Evolutionary conservation across 1,284 basidiomycete species (phyloP).

Genomic region (Cutaneotrichosporon sp.): DNA sequence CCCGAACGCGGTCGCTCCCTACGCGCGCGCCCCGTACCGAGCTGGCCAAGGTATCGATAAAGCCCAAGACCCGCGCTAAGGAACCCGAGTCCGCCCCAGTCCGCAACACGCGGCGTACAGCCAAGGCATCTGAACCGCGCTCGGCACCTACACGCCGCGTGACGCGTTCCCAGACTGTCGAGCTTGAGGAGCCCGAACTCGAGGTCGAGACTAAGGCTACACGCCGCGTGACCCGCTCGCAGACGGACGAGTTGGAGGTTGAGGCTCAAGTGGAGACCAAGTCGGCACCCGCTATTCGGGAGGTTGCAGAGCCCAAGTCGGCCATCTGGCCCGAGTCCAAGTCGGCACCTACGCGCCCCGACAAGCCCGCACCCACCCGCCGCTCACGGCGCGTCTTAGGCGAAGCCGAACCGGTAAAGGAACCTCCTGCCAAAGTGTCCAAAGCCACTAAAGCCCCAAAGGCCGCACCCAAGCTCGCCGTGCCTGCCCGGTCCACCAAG

Average conservation of each 20-base stretch:
- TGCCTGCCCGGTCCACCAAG: too few species aligned
- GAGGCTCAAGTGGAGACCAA: too few species aligned
- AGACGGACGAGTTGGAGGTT: background rate
- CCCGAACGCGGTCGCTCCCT: background rate
- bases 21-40: background rate
- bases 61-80: background rate
- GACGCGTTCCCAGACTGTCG: conserved; percentile 2
- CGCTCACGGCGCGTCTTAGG: conserved; percentile 15
- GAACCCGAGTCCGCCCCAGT: background rate
- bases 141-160: background rate
- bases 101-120: background rate
- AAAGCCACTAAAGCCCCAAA: too few species aligned
- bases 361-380: background rate
- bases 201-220: background rate
- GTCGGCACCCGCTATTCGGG: too few species aligned
- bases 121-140: background rate
- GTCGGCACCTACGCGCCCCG: conserved; percentile 5
- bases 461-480: background rate
- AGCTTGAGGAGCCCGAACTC: background rate
- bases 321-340: background rate
- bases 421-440: background rate
- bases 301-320: too few species aligned
- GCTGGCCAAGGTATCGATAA: background rate
- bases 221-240: background rate
- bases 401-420: conserved; percentile 14